Percentiles rank a stretch among this genome's conserved stretches.
Evolutionary conservation across 805 yeast species (phyloP).

Genomic region (Metschnikowia gelsemii): DNA sequence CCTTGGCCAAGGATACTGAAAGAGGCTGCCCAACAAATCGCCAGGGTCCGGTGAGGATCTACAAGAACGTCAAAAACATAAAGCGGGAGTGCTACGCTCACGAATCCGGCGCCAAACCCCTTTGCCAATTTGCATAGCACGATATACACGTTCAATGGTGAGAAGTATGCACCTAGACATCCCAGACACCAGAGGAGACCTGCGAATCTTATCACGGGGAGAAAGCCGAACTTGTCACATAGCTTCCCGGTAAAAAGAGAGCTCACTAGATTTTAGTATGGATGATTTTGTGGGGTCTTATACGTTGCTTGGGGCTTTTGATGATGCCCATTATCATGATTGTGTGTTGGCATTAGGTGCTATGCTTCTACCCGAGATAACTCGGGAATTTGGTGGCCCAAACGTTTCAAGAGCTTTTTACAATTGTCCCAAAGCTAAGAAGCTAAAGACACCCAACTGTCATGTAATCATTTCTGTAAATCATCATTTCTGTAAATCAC

Average conservation of each 20-base stretch:
- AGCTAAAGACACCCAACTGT: not conserved
- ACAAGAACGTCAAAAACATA: conserved; percentile 31
- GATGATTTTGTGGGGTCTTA: not conserved
- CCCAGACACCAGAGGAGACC: conserved; percentile 32
- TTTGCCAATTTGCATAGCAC: conserved; percentile 30
- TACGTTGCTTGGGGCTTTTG: too few relatives aligned
- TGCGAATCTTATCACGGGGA: conserved; percentile 24
- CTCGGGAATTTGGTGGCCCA: too few relatives aligned
- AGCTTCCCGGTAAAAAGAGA: conserved; percentile 30
- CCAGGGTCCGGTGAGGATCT: conserved; percentile 25
- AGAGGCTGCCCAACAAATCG: conserved; percentile 10
- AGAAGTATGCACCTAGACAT: conserved; percentile 24
- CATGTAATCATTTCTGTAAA: too few relatives aligned
- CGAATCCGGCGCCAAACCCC: conserved; percentile 35
- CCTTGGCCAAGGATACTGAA: conserved; percentile 11
- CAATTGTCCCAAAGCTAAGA: not conserved
- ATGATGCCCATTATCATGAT: too few relatives aligned
- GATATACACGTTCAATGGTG: conserved; percentile 26
- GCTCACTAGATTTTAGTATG: conserved; percentile 27
- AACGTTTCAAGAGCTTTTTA: not conserved
- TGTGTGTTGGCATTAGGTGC: too few relatives aligned
- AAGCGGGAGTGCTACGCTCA: conserved; percentile 31
- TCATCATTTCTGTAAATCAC: too few relatives aligned
- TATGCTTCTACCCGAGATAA: too few relatives aligned
- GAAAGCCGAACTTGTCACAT: conserved; percentile 31